Evolutionary conservation across 1,284 basidiomycete species (phyloP).

Genomic region (Microbotryum intermedium): DNA sequence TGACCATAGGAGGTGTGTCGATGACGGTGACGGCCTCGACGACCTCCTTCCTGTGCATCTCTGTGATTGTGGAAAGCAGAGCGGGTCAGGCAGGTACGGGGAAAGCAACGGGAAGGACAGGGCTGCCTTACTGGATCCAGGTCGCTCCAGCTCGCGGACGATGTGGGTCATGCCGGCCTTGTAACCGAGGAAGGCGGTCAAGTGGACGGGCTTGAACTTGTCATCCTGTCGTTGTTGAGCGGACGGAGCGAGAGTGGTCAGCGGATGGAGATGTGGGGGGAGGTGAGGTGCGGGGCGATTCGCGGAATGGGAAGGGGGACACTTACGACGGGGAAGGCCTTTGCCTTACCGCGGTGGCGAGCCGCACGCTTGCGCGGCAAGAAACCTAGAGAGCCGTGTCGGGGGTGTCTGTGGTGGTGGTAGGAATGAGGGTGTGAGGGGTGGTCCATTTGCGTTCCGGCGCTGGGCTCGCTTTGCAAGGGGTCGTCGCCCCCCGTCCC

Average conservation of each 20-base stretch:
- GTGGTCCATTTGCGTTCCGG: background rate
- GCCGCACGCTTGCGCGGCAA: constrained; percentile 88
- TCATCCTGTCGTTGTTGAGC: constrained; percentile 66
- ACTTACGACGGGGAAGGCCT: constrained; percentile 87
- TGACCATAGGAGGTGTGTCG: constrained; percentile 95
- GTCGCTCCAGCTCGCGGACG: constrained; percentile 97
- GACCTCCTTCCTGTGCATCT: constrained; percentile 99
- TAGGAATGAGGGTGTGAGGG: background rate
- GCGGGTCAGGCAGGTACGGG: too few species aligned
- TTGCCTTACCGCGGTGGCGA: constrained; percentile 94
- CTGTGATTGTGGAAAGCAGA: constrained; percentile 42
- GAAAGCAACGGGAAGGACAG: too few species aligned
- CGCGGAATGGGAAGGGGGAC: background rate
- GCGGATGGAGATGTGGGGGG: background rate
- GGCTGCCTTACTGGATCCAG: constrained; percentile 79
- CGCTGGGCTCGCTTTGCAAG: too few species aligned
- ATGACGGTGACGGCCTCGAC: constrained; percentile 95
- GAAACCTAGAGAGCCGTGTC: constrained; percentile 33
- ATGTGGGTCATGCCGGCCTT: constrained; percentile 99
- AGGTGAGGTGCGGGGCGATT: background rate
- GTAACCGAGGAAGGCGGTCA: constrained; percentile 98
- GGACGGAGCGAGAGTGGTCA: background rate
- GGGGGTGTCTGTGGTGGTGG: background rate
- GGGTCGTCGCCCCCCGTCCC: too few species aligned
- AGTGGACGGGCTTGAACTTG: constrained; percentile 97